A percentile compares a stretch with the other conserved stretches of the same genome.
These are phyloP conservation scores for Chrysosporium queenslandicum DNA, from an alignment of 2,329 filamentous ascomycete species.

Conservation along the genomic window DNA sequence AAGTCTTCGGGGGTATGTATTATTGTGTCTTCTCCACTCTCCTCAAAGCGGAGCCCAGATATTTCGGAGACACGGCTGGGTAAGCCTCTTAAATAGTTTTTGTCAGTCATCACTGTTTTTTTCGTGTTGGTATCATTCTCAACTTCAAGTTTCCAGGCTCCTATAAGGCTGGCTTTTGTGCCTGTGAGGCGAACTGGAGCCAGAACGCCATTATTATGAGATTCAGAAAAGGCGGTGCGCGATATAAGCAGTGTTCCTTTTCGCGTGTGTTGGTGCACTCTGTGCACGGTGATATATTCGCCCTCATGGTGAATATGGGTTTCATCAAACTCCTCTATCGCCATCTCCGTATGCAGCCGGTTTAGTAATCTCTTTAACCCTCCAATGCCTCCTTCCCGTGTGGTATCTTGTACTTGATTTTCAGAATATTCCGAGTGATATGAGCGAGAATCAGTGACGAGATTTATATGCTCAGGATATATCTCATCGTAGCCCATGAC, in stretches of 20 bases:
- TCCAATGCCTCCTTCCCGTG: constrained; percentile 74
- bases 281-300: constrained; percentile 91
- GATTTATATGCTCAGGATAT: constrained; percentile 83
- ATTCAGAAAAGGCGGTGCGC: constrained; percentile 89
- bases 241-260: constrained; percentile 94
- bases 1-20: constrained; percentile 76
- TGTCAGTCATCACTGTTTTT: constrained; percentile 55
- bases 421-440: constrained; percentile 71
- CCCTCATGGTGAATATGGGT: constrained; percentile 95
- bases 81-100: constrained; percentile 65
- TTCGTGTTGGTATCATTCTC: constrained; percentile 55
- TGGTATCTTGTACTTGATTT: constrained; percentile 51
- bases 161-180: constrained; percentile 74
- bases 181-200: constrained; percentile 69
- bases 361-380: constrained; percentile 88
- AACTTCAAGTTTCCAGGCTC: constrained; percentile 86
- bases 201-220: constrained; percentile 72
- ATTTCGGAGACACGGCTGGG: constrained; percentile 70
- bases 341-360: constrained; percentile 90
- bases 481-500: constrained; percentile 98
- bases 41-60: constrained; percentile 61
- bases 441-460: constrained; percentile 76
- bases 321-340: constrained; percentile 85
- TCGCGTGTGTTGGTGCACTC: constrained; percentile 81
- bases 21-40: constrained; percentile 61